phyloP scores from a whole-genome alignment of 2,329 filamentous ascomycete species.

The Cryphonectria carpinicola region DNA sequence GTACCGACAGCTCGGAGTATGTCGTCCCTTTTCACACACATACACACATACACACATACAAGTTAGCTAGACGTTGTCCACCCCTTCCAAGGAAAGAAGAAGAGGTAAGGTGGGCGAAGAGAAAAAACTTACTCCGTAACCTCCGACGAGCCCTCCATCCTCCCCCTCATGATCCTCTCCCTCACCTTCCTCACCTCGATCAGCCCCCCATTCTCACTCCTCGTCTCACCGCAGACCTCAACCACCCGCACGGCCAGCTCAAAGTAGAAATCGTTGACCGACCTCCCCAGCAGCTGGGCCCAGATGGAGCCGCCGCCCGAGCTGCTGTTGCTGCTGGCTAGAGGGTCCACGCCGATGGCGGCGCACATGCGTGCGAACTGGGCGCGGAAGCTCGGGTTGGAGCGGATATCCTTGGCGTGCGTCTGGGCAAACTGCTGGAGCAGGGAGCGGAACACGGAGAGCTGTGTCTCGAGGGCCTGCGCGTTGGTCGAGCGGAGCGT shows the following conservation, averaged over 20 bases:
- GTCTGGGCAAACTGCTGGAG: slow-evolving; percentile 95
- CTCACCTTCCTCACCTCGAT: slow-evolving; percentile 82
- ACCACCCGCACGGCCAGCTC: slow-evolving; percentile 95
- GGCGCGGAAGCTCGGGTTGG: slow-evolving; percentile 90
- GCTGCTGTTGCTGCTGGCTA: slow-evolving; percentile 67
- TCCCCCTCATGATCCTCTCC: slow-evolving; percentile 72
- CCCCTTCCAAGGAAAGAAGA: not conserved
- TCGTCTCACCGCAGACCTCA: slow-evolving; percentile 84
- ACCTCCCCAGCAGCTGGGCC: slow-evolving; percentile 88
- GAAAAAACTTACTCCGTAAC: slow-evolving; percentile 69
- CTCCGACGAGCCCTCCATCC: slow-evolving; percentile 76
- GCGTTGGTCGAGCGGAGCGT: slow-evolving; percentile 84
- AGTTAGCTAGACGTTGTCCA: not conserved
- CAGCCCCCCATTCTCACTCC: slow-evolving; percentile 89
- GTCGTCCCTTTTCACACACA: slow-evolving; percentile 66
- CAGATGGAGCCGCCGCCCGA: slow-evolving; percentile 71
- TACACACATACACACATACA: not conserved
- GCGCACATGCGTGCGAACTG: slow-evolving; percentile 99
- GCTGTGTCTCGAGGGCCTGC: slow-evolving; percentile 85
- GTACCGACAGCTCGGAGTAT: slow-evolving; percentile 87
- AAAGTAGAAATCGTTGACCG: slow-evolving; percentile 98
- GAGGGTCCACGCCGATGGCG: slow-evolving; percentile 92
- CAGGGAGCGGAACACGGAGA: slow-evolving; percentile 93
- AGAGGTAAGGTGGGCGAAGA: not conserved
- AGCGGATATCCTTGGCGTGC: slow-evolving; percentile 94